Base-by-base conservation (phyloP, 2,329 filamentous ascomycete species). In the Knoxdaviesia proteae region DNA sequence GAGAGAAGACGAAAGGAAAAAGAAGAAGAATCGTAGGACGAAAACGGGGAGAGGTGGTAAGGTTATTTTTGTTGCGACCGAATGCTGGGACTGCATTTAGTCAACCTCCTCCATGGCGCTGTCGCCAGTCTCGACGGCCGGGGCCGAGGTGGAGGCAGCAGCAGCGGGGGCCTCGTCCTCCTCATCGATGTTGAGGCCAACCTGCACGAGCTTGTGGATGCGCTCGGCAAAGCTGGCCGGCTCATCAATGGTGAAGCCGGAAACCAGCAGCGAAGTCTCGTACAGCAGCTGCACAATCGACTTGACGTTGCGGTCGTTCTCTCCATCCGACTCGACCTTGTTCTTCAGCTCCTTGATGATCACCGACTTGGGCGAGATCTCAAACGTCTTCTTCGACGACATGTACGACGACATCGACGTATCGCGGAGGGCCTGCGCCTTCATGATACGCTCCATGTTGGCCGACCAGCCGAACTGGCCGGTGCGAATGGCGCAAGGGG, bases 361-460 rank as follows among this genome's bases (percentile, higher is more conserved):
- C 51, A 84, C 61, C 56, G 84, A 94, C 75, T 90, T 88, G 64
- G 90, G 90, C n/a, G 90, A 96, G 67, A 98, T 96, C 74, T 98
- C 90, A 54, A 98, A 96, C 33, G 90, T 98, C 84, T 98, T 98
- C 87, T 98, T 98, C 62, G 88, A 96, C 52, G 84, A 92, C 90
- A 98, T 98, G 83, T 98, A 98, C 56, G 84, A 93, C 68, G 77
- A 84, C 90, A 98, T 98, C 58, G 87, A 94, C 54, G 90, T 98
- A 71, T 98, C 90, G 70, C 90, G 90, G 58, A 98, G 88, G 59
- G 90, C 90, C 74, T 98, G 90, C 32, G 90, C 90, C 81, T 98
- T 98, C 90, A 98, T 98, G 79, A 98, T 98, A 74, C 90, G 90
- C 77, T 98, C 90, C 90, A 98, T 98, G 78, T 98, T 98, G 61